phyloP scores from a whole-genome alignment of 371 early-diverging fungal genomes.

The Capniomyces stellatus region DNA sequence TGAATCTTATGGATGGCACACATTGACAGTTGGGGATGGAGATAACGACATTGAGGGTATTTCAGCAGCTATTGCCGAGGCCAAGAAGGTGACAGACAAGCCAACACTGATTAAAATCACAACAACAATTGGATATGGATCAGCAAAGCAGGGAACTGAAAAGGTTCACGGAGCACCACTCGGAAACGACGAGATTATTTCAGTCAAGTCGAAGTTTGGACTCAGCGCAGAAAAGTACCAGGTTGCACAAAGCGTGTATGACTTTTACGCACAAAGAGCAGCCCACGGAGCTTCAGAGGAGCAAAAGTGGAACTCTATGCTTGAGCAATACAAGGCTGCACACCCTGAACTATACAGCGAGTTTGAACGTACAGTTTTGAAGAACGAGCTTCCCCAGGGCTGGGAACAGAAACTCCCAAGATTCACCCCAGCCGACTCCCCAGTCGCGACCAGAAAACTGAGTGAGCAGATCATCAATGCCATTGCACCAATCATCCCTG shows the following conservation, averaged over 20 bases:
- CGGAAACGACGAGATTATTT: constrained; percentile 70
- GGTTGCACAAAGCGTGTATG: constrained; percentile 49
- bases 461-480: constrained; percentile 70
- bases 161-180: constrained; percentile 86
- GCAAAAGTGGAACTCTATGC: constrained; percentile 53
- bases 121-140: constrained; percentile 73
- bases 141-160: constrained; percentile 67
- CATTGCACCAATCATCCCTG: constrained; percentile 57
- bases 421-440: constrained; percentile 56
- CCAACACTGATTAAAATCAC: constrained; percentile 76
- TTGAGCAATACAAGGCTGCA: constrained; percentile 40
- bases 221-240: constrained; percentile 59
- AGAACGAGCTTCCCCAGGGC: constrained; percentile 50
- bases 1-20: constrained; percentile 90
- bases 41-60: constrained; percentile 60
- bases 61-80: constrained; percentile 50
- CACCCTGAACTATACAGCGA: constrained; percentile 55
- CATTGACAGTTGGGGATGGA: constrained; percentile 60
- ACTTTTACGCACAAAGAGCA: constrained; percentile 40
- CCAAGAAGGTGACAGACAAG: constrained; percentile 66
- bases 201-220: constrained; percentile 71
- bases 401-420: constrained; percentile 55
- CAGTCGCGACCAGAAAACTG: constrained; percentile 83
- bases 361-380: constrained; percentile 48
- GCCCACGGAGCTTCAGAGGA: constrained; percentile 39